Evolutionary conservation across 176 grass and related monocot species (phyloP), one percentile per base, ranked within the genome.

Genomic region (Hyparrhenia diplandra): DNA sequence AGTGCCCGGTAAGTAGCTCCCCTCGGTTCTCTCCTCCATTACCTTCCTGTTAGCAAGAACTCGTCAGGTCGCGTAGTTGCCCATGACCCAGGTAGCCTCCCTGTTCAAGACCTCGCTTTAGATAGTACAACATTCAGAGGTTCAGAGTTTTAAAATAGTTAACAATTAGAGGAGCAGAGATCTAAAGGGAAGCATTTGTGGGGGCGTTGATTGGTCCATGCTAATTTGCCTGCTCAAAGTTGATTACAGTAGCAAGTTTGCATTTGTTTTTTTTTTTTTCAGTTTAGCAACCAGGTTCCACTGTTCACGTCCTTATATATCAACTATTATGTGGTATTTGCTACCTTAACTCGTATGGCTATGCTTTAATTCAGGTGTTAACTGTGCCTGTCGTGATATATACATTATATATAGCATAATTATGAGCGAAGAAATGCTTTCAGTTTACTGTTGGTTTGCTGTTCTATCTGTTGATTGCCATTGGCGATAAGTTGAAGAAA

Each of bases 361-460:
- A 77, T 87, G 31, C 74, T 71, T 68, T 74, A 80, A 71, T 51
- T 83, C 72, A 71, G 87, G 76, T 86, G 78, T 82, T 78, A 83
- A 73, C 73, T 35, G 40, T 42, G 51, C 79, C 61, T 86, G 72
- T 86, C 74, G 52, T 78, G 61, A 85, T 79, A 89, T 79, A 88
- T 76, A 89, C 71, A 81, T 82, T 79, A 89, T 79, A 88, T 76
- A 89, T 77, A 81, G 77, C 85, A 66, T 86, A 79, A 29, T 89
- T 82, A 36, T 86, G 83, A 79, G 39, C 37, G n/a, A 69, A 47
- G 58, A 5, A 25, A 32, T 75, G 69, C 1, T 49, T 73, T 69
- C 8, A 6, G 18, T 55, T 23, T 32, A 31, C 49, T 63, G 35
- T 39, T 30, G n/a, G 25, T 68, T 61, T 59, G 7, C 40, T 75